Base-by-base conservation (phyloP, 768 basidiomycete species). In the Mycena floridula region DNA sequence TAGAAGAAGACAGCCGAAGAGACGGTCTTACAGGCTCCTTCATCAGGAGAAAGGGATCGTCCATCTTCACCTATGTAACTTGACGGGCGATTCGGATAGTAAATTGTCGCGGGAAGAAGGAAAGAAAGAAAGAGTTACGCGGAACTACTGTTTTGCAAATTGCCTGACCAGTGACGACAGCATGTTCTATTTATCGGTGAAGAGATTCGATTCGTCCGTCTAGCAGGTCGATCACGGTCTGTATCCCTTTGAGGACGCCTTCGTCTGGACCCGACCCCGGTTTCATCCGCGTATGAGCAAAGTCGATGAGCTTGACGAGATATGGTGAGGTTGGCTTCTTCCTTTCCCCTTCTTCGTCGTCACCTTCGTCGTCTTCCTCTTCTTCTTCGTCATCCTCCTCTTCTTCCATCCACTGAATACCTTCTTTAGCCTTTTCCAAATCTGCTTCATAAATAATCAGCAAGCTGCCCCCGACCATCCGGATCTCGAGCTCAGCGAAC, bases 221-320 rank as follows among this genome's bases (percentile, higher is more conserved):
- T 42, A 95, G 53, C 45, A 96, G 59, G 5, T 51, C 54, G 23
- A 85, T 59, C 28, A 86, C 59, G 0, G 83, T 92, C 42, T 80
- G 67, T 46, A 97, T 51, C 3, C 93, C 95, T 25, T 66, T 60
- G 50, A 95, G 59, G 15, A 94, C 80, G 0, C 95, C 86, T 28
- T 74, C 62, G 59, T 97, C 94, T 2, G 82, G 80, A 4, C 93
- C 94, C 53, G 79, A 54, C 0, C 85, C 89, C 0, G 79, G 75
- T 6, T 63, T 70, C 11, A 86, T 50, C 20, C 74, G 67, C 2
- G 92, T 85, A 61, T 98, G 95, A 6, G 93, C 94, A 60, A 99
- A 97, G 67, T 99, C 95, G 52, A 98, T 97, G 51, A 96, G 65
- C 51, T 83, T 84, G 48, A 96, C 71, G 12, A 72, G 68, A 50